phyloP scores from a whole-genome alignment of 192 early-diverging fungal genomes.

The Podila minutissima region DNA sequence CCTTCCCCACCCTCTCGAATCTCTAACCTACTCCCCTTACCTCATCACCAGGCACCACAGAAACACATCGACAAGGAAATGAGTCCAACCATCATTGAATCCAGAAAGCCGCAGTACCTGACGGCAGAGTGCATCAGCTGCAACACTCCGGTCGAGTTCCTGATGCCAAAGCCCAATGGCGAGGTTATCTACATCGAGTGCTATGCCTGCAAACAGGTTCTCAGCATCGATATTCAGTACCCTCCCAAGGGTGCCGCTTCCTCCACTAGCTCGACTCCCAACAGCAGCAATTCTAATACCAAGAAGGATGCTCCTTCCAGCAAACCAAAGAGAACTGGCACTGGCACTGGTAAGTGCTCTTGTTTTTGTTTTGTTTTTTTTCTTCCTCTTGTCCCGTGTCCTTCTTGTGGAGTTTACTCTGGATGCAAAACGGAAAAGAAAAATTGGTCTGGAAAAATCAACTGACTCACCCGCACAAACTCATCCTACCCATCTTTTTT shows the following conservation, averaged over 20 bases:
- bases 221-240: slow-evolving; percentile 53
- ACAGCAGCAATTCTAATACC: slow-evolving; percentile 18
- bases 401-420: neutral
- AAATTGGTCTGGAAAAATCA: too few species aligned
- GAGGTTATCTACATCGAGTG: slow-evolving; percentile 62
- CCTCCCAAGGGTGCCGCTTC: slow-evolving; percentile 46
- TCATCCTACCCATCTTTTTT: neutral
- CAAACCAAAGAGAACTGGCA: slow-evolving; percentile 34
- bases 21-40: neutral
- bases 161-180: slow-evolving; percentile 34
- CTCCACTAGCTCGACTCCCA: slow-evolving; percentile 11
- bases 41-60: neutral
- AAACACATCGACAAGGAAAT: slow-evolving; percentile 14
- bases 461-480: too few species aligned
- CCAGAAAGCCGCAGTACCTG: slow-evolving; percentile 64
- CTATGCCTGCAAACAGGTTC: slow-evolving; percentile 60
- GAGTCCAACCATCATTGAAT: slow-evolving; percentile 54
- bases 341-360: slow-evolving; percentile 29
- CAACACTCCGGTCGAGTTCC: slow-evolving; percentile 61
- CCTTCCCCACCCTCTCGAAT: neutral
- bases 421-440: too few species aligned
- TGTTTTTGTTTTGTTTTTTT: neutral
- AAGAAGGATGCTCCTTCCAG: slow-evolving; percentile 11
- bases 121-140: slow-evolving; percentile 62
- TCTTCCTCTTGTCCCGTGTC: neutral